phyloP scores from a whole-genome alignment of 2,329 filamentous ascomycete genomes.

The Stachybotrys chlorohalonatus region DNA sequence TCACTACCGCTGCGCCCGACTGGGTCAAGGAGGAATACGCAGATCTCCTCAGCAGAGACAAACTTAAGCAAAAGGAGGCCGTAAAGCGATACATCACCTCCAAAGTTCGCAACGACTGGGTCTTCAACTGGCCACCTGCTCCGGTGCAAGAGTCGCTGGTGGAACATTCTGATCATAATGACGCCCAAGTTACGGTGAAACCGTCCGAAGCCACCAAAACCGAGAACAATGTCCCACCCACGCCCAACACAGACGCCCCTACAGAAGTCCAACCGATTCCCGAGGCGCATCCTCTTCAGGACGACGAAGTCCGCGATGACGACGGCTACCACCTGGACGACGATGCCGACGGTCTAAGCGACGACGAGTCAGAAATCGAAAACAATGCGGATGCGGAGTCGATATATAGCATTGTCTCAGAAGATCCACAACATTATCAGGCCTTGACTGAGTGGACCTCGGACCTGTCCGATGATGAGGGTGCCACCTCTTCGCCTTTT shows the following conservation, averaged over 20 bases:
- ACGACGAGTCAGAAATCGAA: conserved; percentile 22
- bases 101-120: conserved; percentile 51
- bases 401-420: conserved; percentile 48
- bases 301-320: conserved; percentile 25
- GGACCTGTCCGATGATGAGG: conserved; percentile 44
- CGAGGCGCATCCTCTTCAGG: conserved; percentile 11
- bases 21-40: conserved; percentile 45
- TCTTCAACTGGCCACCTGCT: conserved; percentile 44
- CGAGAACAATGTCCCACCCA: background rate
- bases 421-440: conserved; percentile 41
- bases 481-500: conserved; percentile 30
- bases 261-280: conserved; percentile 1
- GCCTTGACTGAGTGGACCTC: conserved; percentile 48
- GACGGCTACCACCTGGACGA: conserved; percentile 26
- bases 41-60: conserved; percentile 54
- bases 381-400: conserved; percentile 39
- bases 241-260: conserved; percentile 3
- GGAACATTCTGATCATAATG: background rate
- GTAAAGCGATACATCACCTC: conserved; percentile 45
- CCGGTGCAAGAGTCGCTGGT: conserved; percentile 4
- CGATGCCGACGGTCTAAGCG: conserved; percentile 28
- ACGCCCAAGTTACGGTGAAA: background rate
- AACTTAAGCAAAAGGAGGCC: conserved; percentile 53
- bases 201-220: background rate
- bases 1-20: conserved; percentile 17